phyloP scores from a whole-genome alignment of 352 stramenopile genomes.

The Pythium angustatum region DNA sequence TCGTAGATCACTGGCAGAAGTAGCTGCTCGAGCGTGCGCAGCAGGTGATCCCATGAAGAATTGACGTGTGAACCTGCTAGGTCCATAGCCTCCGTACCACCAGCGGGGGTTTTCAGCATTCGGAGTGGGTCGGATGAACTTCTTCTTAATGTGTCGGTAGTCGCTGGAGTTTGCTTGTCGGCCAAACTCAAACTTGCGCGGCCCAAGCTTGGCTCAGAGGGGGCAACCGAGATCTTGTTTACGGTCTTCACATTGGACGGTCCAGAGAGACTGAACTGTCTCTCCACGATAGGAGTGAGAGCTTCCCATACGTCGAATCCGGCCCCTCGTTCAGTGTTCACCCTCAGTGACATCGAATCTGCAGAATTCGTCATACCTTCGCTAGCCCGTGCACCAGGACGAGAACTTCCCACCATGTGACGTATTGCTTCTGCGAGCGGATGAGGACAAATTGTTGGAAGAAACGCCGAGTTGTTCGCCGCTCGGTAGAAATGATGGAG shows the following conservation, averaged over 20 bases:
- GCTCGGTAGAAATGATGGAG: constrained; percentile 73
- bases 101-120: neutral
- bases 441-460: constrained; percentile 27
- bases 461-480: constrained; percentile 37
- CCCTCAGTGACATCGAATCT: constrained; percentile 5
- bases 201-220: neutral
- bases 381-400: neutral
- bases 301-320: constrained; percentile 25
- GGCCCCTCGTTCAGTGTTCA: constrained; percentile 3
- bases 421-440: constrained; percentile 28
- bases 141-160: neutral
- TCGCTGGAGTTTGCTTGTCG: too few relatives aligned
- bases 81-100: constrained; percentile 1
- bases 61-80: neutral
- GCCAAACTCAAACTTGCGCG: constrained; percentile 15
- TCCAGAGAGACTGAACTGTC: constrained; percentile 10
- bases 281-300: constrained; percentile 18
- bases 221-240: neutral
- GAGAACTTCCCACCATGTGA: constrained; percentile 13
- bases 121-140: constrained; percentile 16
- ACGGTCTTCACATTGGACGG: neutral
- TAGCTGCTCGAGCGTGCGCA: constrained; percentile 20
- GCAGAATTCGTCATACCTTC: constrained; percentile 2
- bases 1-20: constrained; percentile 38
- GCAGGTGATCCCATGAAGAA: constrained; percentile 23